Evolutionary conservation across 495 filamentous ascomycete species (phyloP), one percentile per base, ranked within the genome.

Genomic region (Trichoderma asperelloides): DNA sequence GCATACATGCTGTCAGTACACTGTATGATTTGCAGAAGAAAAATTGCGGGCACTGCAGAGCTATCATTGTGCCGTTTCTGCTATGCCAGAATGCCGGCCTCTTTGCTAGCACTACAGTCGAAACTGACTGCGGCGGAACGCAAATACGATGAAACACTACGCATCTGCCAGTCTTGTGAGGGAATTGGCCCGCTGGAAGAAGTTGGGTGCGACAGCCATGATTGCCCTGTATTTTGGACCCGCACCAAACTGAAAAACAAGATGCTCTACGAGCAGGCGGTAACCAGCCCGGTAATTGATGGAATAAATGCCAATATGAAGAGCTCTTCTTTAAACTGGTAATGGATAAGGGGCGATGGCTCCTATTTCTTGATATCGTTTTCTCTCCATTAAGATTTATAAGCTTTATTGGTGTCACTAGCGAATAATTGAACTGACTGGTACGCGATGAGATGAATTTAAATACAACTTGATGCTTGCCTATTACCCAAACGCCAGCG

Each of bases 211-310:
- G 91, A 96, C 72, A 96, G 90, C 70, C 84, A 87, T 75, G 95
- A 97, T 76, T 98, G 95, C 74, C 90, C 93, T 0, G 91, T 97
- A 3, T 97, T 95, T 71, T 98, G 97, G 74, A 89, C 89, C 2
- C 78, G 96, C 64, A 86, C 89, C 13, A 89, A 89, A 77, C 88
- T 93, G 76, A 74, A 75, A 66, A 82, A 88, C 13, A 77, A 82
- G 74, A 80, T 90, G 69, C 81, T 78, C 66, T 85, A 81, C 68
- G 83, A 88, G 70, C 87, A 73, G 77, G 74, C 74, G 28, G 77
- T 84, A 37, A 74, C 85, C 39, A 84, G 80, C 71, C 86, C 85
- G 33, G 81, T 87, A 4, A 76, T 90, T 12, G 74, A 79, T 70
- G 73, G 82, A 65, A 75, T 93, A 67, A 80, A 83, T 66, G 79